Evolutionary conservation across 176 grass and related monocot genomes (phyloP).

Genomic region (Triticum turgidum): DNA sequence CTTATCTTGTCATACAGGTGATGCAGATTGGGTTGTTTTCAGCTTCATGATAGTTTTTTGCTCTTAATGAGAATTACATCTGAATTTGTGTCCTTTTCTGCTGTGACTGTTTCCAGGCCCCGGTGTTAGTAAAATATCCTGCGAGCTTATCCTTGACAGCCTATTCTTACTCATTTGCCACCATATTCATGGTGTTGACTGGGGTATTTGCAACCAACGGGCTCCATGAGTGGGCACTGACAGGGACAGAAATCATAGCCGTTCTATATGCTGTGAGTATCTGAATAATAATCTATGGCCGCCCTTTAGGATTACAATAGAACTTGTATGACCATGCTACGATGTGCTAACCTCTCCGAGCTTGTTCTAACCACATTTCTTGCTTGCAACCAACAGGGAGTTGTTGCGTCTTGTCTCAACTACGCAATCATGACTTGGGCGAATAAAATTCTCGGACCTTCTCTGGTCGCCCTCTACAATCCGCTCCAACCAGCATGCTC

Average conservation of each 20-base stretch:
- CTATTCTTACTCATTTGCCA: constrained; percentile 80
- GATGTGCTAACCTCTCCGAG: background rate
- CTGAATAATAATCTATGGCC: too few species aligned
- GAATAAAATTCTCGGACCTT: constrained; percentile 91
- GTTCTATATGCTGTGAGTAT: constrained; percentile 81
- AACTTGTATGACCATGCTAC: background rate
- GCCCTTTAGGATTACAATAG: too few species aligned
- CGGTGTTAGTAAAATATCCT: constrained; percentile 76
- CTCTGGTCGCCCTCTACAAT: constrained; percentile 79
- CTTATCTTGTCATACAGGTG: constrained; percentile 94
- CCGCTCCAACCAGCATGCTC: constrained; percentile 91
- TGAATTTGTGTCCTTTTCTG: constrained; percentile 1
- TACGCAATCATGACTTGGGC: constrained; percentile 94
- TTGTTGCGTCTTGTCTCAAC: constrained; percentile 83
- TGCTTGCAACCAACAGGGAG: constrained; percentile 50
- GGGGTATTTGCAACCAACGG: constrained; percentile 58
- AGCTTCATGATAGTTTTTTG: background rate
- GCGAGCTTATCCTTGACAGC: constrained; percentile 90
- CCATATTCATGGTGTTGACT: constrained; percentile 81
- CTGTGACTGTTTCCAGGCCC: constrained; percentile 52
- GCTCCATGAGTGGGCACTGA: constrained; percentile 78
- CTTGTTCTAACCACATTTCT: constrained; percentile 20
- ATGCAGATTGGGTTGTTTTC: background rate
- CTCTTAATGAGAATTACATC: background rate
- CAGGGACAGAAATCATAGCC: constrained; percentile 64